These are phyloP conservation scores for Ceratocystis harringtonii DNA, from an alignment of 2,329 filamentous ascomycete genomes.

Conservation along the genomic window DNA sequence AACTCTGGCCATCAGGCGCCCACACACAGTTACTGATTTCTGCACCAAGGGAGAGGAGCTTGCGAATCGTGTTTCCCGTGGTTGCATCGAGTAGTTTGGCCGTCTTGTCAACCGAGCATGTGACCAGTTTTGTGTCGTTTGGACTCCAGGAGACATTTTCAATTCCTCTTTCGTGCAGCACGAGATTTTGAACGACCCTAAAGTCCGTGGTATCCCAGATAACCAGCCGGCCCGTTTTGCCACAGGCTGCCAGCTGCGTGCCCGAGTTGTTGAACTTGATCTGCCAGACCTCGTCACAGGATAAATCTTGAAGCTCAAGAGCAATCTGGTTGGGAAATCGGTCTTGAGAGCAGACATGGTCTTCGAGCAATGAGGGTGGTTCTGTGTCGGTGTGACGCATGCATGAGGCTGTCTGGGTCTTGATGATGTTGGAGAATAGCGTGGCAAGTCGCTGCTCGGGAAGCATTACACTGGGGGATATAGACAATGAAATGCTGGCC, in stretches of 20 bases:
- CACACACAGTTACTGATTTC: conserved; percentile 85
- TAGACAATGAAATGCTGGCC: conserved; percentile 46
- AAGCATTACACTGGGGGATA: conserved; percentile 94
- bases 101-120: conserved; percentile 59
- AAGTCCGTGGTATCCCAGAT: conserved; percentile 71
- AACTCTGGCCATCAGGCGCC: conserved; percentile 60
- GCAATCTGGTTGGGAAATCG: conserved; percentile 64
- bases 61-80: conserved; percentile 33
- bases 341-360: conserved; percentile 67
- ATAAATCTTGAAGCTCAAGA: conserved; percentile 54
- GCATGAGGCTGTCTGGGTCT: conserved; percentile 67
- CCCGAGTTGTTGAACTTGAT: conserved; percentile 83
- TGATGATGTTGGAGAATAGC: conserved; percentile 70
- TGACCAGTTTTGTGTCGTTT: conserved; percentile 73
- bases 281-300: conserved; percentile 73
- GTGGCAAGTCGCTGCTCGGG: conserved; percentile 76
- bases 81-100: conserved; percentile 64
- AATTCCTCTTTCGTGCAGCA: conserved; percentile 54
- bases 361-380: conserved; percentile 73
- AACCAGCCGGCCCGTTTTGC: conserved; percentile 56
- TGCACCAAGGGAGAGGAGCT: conserved; percentile 55
- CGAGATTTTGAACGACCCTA: conserved; percentile 42
- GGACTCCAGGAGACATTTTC: conserved; percentile 83
- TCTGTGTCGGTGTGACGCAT: conserved; percentile 71
- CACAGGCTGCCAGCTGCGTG: conserved; percentile 64